phyloP scores from a whole-genome alignment of 2,329 filamentous ascomycete species.

The Metarhizium sp. region DNA sequence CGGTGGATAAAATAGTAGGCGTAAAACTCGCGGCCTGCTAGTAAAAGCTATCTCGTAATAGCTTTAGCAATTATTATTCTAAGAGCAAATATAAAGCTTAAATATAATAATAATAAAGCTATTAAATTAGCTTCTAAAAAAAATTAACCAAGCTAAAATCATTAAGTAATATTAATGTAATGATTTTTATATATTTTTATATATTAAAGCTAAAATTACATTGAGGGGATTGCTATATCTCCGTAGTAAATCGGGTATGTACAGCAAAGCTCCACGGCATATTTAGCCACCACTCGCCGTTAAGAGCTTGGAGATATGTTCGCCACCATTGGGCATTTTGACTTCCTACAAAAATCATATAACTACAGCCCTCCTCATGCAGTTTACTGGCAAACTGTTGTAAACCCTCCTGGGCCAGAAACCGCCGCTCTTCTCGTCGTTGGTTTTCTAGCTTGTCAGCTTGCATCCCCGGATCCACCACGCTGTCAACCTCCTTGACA shows the following conservation, averaged over 20 bases:
- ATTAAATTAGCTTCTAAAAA: too few relatives aligned
- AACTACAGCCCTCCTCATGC: slow-evolving; percentile 14
- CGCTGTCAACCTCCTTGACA: slow-evolving; percentile 15
- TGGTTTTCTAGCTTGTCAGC: slow-evolving; percentile 14
- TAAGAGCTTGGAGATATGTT: slow-evolving; percentile 14
- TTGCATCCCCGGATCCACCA: slow-evolving; percentile 17
- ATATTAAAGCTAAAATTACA: too few relatives aligned
- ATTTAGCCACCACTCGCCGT: slow-evolving; percentile 19
- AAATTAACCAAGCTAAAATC: too few relatives aligned
- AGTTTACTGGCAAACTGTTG: slow-evolving; percentile 12
- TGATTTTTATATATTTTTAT: too few relatives aligned
- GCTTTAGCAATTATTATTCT: too few relatives aligned
- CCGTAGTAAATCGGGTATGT: slow-evolving; percentile 8
- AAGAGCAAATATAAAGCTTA: too few relatives aligned
- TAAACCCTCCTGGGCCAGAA: slow-evolving; percentile 12
- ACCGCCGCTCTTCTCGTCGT: slow-evolving; percentile 12
- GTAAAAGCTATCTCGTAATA: too few relatives aligned
- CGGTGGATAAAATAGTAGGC: too few relatives aligned
- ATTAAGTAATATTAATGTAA: too few relatives aligned
- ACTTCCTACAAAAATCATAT: slow-evolving; percentile 16
- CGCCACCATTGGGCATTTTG: slow-evolving; percentile 18
- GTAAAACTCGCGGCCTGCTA: too few relatives aligned
- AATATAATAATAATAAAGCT: too few relatives aligned
- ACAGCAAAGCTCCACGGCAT: slow-evolving; percentile 16
- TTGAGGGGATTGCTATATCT: not conserved